phyloP scores from a whole-genome alignment of 805 yeast species.

The Helenozyma rhizophorensis region DNA sequence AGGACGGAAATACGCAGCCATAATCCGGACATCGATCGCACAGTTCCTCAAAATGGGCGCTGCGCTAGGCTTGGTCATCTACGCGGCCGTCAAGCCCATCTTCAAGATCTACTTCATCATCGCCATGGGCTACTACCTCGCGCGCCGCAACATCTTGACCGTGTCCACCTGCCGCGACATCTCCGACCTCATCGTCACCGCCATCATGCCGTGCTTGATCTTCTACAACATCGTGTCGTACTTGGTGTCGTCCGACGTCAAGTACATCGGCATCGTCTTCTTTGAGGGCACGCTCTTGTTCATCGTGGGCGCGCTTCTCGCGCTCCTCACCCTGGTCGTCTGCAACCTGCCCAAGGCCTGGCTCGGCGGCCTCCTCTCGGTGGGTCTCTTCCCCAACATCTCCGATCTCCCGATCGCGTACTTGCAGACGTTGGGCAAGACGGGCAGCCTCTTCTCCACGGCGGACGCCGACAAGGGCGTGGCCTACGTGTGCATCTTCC shows the following conservation, averaged over 20 bases:
- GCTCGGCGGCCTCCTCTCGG: conserved; percentile 71
- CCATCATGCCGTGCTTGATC: conserved; percentile 70
- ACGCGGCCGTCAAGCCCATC: conserved; percentile 81
- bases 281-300: conserved; percentile 48
- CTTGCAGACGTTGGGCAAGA: conserved; percentile 63
- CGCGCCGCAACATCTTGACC: conserved; percentile 57
- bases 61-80: conserved; percentile 60
- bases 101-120: conserved; percentile 74
- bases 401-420: conserved; percentile 86
- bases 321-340: conserved; percentile 39
- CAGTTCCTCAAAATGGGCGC: no score
- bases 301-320: conserved; percentile 45
- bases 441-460: conserved; percentile 49
- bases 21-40: no score
- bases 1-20: no score
- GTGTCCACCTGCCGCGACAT: conserved; percentile 65
- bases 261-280: conserved; percentile 62
- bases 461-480: conserved; percentile 70
- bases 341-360: conserved; percentile 67
- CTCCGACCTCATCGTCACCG: conserved; percentile 63
- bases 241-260: conserved; percentile 63
- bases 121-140: conserved; percentile 60
- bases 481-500: conserved; percentile 76
- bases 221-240: conserved; percentile 68
- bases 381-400: conserved; percentile 73